Conservation (phyloP, 208 protist genomes). For the Strigomonas oncopelti region DNA sequence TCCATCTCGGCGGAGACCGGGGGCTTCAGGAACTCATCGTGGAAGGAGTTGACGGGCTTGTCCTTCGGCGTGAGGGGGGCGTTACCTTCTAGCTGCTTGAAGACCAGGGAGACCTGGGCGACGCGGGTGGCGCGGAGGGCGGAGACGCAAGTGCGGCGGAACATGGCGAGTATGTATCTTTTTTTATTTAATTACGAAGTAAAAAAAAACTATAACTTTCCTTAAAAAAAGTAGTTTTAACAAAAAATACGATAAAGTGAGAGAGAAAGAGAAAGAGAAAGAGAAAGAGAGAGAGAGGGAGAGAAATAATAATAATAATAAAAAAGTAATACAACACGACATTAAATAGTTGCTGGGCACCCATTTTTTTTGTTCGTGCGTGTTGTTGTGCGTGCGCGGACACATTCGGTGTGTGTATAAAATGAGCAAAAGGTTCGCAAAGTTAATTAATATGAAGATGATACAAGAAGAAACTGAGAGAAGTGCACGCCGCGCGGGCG, state of each 20-base stretch:
- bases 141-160: constrained; percentile 56
- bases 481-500: background rate
- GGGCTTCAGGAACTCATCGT: constrained; percentile 84
- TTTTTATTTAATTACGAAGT: constrained; percentile 8
- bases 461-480: background rate
- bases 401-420: background rate
- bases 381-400: background rate
- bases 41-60: constrained; percentile 76
- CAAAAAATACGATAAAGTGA: background rate
- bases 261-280: constrained; percentile 10
- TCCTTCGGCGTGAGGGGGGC: constrained; percentile 82
- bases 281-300: constrained; percentile 7
- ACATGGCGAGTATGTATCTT: constrained; percentile 32
- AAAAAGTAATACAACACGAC: background rate
- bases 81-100: constrained; percentile 80
- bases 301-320: constrained; percentile 7
- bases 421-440: background rate
- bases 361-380: background rate
- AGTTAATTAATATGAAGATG: background rate
- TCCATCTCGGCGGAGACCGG: constrained; percentile 69
- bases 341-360: background rate
- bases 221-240: constrained; percentile 4
- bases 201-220: constrained; percentile 3
- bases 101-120: constrained; percentile 58
- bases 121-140: constrained; percentile 65